Evolutionary conservation across 2,329 filamentous ascomycete genomes (phyloP).

Genomic region (Teratosphaeria pseudoeucalypti): DNA sequence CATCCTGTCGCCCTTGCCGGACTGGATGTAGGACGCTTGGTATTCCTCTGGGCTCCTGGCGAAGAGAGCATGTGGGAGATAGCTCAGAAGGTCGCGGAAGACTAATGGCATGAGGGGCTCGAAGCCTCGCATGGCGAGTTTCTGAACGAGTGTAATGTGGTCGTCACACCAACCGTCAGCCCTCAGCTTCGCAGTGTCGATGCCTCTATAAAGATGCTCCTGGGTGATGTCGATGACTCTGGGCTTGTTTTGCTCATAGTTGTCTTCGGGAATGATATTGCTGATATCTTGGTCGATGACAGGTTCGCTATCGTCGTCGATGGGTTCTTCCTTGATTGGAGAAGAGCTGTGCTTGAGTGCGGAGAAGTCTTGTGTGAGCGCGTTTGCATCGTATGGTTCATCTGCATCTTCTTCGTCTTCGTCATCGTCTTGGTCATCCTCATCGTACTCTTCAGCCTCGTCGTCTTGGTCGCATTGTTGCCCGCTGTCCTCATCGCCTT

Average conservation of each 20-base stretch:
- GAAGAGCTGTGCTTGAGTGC: not conserved
- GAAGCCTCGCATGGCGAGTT: constrained; percentile 45
- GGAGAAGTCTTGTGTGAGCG: not conserved
- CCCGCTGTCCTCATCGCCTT: not conserved
- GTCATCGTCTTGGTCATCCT: not conserved
- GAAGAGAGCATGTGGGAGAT: constrained; percentile 45
- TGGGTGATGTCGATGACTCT: constrained; percentile 13
- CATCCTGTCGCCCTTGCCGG: constrained; percentile 22
- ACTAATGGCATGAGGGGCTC: constrained; percentile 44
- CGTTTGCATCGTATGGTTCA: not conserved
- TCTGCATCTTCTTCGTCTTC: not conserved
- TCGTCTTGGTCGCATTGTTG: constrained; percentile 1
- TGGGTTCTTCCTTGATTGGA: not conserved
- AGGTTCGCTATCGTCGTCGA: not conserved
- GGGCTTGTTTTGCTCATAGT: constrained; percentile 6
- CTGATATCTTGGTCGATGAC: not conserved
- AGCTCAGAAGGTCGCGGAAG: constrained; percentile 45
- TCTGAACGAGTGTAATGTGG: constrained; percentile 43
- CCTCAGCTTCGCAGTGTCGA: constrained; percentile 16
- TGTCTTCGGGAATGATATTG: constrained; percentile 13
- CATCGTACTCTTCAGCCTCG: constrained; percentile 1
- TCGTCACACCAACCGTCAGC: constrained; percentile 38
- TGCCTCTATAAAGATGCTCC: constrained; percentile 13
- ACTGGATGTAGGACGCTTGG: constrained; percentile 35
- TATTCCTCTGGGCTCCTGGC: constrained; percentile 26